phyloP scores from a whole-genome alignment of 2,329 filamentous ascomycete species.

The Ophiostoma populinum region DNA sequence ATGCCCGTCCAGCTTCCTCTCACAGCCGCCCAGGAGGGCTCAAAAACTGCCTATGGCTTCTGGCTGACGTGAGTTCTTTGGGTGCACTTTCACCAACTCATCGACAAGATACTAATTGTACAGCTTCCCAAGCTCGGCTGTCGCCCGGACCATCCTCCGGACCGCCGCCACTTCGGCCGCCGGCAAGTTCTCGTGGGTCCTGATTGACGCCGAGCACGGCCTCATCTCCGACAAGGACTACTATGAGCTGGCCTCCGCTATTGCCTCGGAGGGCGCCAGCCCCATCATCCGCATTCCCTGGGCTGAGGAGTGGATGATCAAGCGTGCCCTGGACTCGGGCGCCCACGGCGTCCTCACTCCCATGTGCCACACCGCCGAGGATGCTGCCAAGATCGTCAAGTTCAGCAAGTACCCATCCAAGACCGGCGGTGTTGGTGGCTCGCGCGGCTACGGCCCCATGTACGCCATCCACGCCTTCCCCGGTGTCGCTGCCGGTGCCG shows the following conservation, averaged over 20 bases:
- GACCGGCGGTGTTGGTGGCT: constrained; percentile 4
- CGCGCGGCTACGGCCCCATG: constrained; percentile 18
- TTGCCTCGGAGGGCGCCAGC: constrained; percentile 23
- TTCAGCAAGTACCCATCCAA: constrained; percentile 13
- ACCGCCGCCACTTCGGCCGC: constrained; percentile 5
- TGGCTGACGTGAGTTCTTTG: constrained; percentile 11
- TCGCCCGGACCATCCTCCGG: constrained; percentile 11
- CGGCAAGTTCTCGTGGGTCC: constrained; percentile 16
- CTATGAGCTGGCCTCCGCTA: constrained; percentile 19
- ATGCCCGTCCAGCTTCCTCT: constrained; percentile 2
- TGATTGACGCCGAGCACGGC: constrained; percentile 23
- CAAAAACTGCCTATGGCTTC: constrained; percentile 10
- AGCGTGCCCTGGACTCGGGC: constrained; percentile 40
- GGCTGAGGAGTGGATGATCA: constrained; percentile 45
- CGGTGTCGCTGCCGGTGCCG: constrained; percentile 14
- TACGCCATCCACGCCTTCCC: constrained; percentile 14
- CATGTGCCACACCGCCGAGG: constrained; percentile 14
- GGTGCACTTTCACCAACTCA: background rate
- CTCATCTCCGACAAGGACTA: constrained; percentile 21
- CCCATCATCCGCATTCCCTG: constrained; percentile 29
- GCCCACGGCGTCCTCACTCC: constrained; percentile 41
- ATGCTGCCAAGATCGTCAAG: constrained; percentile 12
- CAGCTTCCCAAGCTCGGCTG: constrained; percentile 9
- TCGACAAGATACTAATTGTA: background rate
- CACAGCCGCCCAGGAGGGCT: constrained; percentile 3